Evolutionary conservation across 495 filamentous ascomycete genomes (phyloP).

Genomic region (Tuber magnatum): DNA sequence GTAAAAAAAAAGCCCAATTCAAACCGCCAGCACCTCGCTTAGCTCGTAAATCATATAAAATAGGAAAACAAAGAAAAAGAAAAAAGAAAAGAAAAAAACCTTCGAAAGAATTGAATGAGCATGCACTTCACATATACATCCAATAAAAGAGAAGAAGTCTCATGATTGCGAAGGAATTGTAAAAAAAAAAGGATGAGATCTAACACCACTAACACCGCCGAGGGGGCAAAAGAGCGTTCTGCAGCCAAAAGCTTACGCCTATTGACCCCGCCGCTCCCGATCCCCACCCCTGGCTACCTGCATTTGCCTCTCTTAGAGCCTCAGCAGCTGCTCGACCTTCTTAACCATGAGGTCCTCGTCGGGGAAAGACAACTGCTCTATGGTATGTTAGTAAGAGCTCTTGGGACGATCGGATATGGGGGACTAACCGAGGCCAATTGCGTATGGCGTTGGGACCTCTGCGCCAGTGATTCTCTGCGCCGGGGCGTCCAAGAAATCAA

Average conservation of each 20-base stretch:
- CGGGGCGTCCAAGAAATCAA: conserved; percentile 91
- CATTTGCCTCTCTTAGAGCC: conserved; percentile 50
- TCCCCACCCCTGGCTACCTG: background rate
- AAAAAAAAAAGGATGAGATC: background rate
- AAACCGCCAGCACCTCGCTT: background rate
- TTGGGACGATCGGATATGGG: background rate
- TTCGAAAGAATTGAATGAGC: background rate
- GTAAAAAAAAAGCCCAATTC: background rate
- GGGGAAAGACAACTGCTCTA: conserved; percentile 89
- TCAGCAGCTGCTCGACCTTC: conserved; percentile 75
- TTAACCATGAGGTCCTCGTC: conserved; percentile 72
- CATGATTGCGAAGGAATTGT: background rate
- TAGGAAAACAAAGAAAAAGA: background rate
- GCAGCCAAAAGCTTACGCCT: conserved; percentile 27
- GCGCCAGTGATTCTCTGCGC: conserved; percentile 90
- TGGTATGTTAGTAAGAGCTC: conserved; percentile 35
- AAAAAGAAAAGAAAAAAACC: background rate
- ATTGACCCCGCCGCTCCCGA: conserved; percentile 9
- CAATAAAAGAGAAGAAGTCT: background rate
- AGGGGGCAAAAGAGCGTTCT: background rate
- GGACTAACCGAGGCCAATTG: conserved; percentile 41
- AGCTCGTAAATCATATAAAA: background rate
- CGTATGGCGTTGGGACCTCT: conserved; percentile 93
- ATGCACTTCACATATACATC: background rate
- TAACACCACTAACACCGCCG: background rate